These are phyloP conservation scores for Brassica hybrid DNA, from an alignment of 441 rosid genomes.

Conservation along the genomic window DNA sequence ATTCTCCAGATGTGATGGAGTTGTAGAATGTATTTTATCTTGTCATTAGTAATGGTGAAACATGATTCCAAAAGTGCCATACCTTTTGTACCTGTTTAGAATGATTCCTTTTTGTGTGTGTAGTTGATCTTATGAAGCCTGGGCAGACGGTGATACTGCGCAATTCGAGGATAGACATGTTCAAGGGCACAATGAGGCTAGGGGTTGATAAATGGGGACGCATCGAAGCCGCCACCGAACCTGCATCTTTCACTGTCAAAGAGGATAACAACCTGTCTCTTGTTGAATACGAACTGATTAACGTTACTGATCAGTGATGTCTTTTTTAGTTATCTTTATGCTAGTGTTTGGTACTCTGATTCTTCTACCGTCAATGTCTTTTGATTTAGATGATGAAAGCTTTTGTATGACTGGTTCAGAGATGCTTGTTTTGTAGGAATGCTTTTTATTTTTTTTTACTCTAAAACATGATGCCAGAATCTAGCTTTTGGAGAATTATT, in stretches of 20 bases:
- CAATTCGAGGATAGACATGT: conserved; percentile 94
- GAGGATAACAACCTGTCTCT: conserved; percentile 83
- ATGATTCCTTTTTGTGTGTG: conserved; percentile 21
- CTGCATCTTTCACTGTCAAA: conserved; percentile 60
- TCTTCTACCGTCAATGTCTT: conserved; percentile 33
- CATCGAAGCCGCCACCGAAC: conserved; percentile 68
- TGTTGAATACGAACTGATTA: conserved; percentile 85
- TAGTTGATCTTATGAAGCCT: conserved; percentile 73
- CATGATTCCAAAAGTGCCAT: too few species aligned
- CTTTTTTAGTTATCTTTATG: conserved; percentile 22
- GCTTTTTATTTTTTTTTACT: conserved; percentile 31
- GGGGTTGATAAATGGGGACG: conserved; percentile 97
- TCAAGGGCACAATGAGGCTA: conserved; percentile 91
- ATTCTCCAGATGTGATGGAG: too few species aligned
- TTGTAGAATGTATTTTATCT: too few species aligned
- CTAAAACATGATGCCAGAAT: conserved; percentile 3
- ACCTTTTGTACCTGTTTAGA: too few species aligned
- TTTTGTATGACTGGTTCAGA: conserved; percentile 35
- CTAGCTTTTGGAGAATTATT: not conserved
- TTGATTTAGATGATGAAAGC: conserved; percentile 30
- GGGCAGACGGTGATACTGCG: conserved; percentile 75
- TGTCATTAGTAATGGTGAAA: too few species aligned
- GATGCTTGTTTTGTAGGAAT: conserved; percentile 35
- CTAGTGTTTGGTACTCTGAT: conserved; percentile 44
- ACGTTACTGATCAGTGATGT: conserved; percentile 58